phyloP scores from a whole-genome alignment of 108 stramenopile genomes.

The Nitzschia inconspicua region DNA sequence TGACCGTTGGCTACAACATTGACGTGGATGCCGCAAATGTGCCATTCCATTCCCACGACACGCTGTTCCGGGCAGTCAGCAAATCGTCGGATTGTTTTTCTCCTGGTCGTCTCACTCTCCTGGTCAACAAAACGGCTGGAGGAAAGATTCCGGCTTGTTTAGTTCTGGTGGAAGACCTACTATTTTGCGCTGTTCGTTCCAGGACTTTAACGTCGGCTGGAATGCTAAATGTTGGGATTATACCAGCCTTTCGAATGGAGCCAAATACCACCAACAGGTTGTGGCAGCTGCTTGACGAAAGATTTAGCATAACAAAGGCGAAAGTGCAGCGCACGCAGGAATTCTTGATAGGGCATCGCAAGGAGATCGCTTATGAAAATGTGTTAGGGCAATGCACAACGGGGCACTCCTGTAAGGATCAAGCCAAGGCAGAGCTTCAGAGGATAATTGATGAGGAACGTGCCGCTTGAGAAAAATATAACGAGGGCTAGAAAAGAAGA shows the following conservation, averaged over 20 bases:
- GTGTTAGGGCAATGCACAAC: constrained; percentile 52
- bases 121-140: not conserved
- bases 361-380: constrained; percentile 47
- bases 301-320: constrained; percentile 9
- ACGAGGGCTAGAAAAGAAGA: too few species aligned
- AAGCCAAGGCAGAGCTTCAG: constrained; percentile 18
- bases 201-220: constrained; percentile 79
- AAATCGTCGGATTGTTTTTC: constrained; percentile 14
- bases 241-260: too few species aligned
- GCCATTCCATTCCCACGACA: constrained; percentile 54
- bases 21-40: constrained; percentile 42
- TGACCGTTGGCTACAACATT: constrained; percentile 72
- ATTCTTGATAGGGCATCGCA: constrained; percentile 8
- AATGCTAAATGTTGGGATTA: constrained; percentile 51
- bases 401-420: constrained; percentile 51
- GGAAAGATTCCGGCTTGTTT: constrained; percentile 38
- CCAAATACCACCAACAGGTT: constrained; percentile 6
- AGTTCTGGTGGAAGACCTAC: constrained; percentile 40
- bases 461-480: too few species aligned
- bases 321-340: constrained; percentile 21
- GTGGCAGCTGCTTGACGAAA: constrained; percentile 16
- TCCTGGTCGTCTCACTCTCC: too few species aligned
- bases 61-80: constrained; percentile 7
- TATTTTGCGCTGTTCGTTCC: constrained; percentile 66
- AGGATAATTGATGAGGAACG: too few species aligned